Evolutionary conservation across 2,329 filamentous ascomycete species (phyloP).

Genomic region (Leptosphaerulina australis): DNA sequence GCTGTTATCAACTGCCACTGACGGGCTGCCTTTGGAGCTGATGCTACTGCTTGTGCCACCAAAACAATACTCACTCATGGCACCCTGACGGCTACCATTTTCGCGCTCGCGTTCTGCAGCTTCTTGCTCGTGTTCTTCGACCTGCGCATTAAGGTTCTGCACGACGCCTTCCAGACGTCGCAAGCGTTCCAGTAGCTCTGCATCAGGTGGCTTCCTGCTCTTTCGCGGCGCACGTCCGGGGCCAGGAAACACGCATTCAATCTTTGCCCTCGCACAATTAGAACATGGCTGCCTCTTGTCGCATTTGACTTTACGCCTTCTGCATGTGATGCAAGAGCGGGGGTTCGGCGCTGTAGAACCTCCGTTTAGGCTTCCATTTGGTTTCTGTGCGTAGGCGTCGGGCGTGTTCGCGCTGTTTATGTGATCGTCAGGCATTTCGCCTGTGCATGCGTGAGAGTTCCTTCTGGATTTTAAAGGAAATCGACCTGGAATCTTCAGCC

Average conservation of each 20-base stretch:
- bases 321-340: conserved; percentile 47
- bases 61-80: conserved; percentile 14
- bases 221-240: conserved; percentile 75
- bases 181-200: conserved; percentile 74
- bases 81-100: conserved; percentile 16
- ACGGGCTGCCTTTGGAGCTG: conserved; percentile 12
- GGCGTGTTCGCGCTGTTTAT: conserved; percentile 22
- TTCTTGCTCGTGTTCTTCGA: conserved; percentile 46
- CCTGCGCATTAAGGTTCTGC: conserved; percentile 58
- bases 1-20: conserved; percentile 39
- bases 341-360: conserved; percentile 28
- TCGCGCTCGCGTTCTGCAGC: conserved; percentile 36
- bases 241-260: conserved; percentile 75
- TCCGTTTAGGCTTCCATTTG: conserved; percentile 26
- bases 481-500: not conserved
- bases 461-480: not conserved
- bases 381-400: conserved; percentile 31
- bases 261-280: conserved; percentile 73
- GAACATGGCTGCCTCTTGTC: conserved; percentile 78
- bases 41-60: not conserved
- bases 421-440: conserved; percentile 38
- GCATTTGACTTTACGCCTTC: conserved; percentile 71
- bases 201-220: conserved; percentile 69
- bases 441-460: not conserved
- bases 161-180: conserved; percentile 78